A percentile compares a stretch with the other conserved stretches of the same genome.
These are phyloP conservation scores for Pterocarpus macrocarpus DNA, from an alignment of 306 rosid species.

Conservation along the genomic window DNA sequence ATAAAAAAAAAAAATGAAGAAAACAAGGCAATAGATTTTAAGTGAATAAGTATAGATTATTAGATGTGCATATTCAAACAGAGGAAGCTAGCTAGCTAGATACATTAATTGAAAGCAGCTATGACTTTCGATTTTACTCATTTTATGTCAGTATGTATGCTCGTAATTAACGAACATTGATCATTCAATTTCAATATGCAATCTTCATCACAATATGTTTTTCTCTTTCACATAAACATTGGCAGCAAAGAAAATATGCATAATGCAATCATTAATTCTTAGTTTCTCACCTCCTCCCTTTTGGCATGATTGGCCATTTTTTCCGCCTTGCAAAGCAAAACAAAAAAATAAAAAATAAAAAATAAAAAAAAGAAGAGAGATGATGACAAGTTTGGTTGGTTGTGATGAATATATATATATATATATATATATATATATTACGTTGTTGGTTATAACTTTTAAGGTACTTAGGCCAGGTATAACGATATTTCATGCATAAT, in stretches of 20 bases:
- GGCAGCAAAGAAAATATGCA: conserved; percentile 18
- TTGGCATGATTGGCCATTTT: conserved; percentile 13
- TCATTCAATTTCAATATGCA: conserved; percentile 24
- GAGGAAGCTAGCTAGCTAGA: conserved; percentile 34
- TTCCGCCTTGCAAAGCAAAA: neutral
- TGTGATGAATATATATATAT: conserved; percentile 17
- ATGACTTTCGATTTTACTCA: conserved; percentile 28
- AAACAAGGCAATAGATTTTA: neutral
- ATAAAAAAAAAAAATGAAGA: conserved; percentile 1
- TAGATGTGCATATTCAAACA: conserved; percentile 46
- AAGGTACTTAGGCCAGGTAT: conserved; percentile 27
- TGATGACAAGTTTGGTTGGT: neutral
- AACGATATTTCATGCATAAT: conserved; percentile 43
- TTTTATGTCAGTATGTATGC: neutral
- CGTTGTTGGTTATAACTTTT: conserved; percentile 1
- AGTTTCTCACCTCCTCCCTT: conserved; percentile 29
- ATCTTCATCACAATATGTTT: neutral
- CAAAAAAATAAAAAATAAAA: neutral
- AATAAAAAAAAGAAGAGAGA: neutral
- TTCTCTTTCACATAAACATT: neutral
- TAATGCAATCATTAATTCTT: neutral
- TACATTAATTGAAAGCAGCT: conserved; percentile 22
- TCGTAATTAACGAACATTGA: neutral
- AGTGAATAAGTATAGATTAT: conserved; percentile 46
- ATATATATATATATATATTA: neutral